A percentile compares a stretch with the other conserved stretches of the same genome.
Evolutionary conservation across 2,329 filamentous ascomycete genomes (phyloP).

Genomic region (Ampelomyces quisqualis): DNA sequence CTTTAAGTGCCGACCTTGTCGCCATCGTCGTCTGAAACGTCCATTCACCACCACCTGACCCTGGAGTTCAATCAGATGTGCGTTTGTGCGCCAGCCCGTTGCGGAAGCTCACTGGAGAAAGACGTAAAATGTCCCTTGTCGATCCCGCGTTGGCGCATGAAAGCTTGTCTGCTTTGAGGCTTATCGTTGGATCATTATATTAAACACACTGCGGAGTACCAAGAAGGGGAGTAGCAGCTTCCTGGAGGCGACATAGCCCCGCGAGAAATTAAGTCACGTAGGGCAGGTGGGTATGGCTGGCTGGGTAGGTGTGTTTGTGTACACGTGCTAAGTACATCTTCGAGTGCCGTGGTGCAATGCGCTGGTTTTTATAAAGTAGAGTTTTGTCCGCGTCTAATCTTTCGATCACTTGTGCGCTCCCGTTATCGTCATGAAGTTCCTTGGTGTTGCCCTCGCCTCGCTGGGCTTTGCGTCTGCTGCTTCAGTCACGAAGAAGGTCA

Average conservation of each 20-base stretch:
- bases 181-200: constrained; percentile 28
- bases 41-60: constrained; percentile 6
- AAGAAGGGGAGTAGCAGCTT: constrained; percentile 19
- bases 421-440: constrained; percentile 36
- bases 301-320: constrained; percentile 3
- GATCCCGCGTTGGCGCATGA: constrained; percentile 16
- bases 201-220: constrained; percentile 23
- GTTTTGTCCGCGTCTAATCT: too few relatives aligned
- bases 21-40: constrained; percentile 4
- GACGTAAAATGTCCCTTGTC: constrained; percentile 8
- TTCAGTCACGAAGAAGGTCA: constrained; percentile 32
- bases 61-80: constrained; percentile 3
- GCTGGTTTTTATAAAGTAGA: constrained; percentile 10
- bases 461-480: constrained; percentile 37
- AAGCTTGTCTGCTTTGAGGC: constrained; percentile 9
- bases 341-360: not conserved
- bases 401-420: too few relatives aligned
- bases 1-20: constrained; percentile 2
- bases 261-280: constrained; percentile 24
- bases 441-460: constrained; percentile 31
- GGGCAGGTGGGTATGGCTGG: constrained; percentile 31
- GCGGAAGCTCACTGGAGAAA: constrained; percentile 15
- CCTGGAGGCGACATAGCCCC: constrained; percentile 26
- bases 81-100: constrained; percentile 9
- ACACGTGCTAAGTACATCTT: too few relatives aligned